These are phyloP conservation scores for Casaregolazyma suthepensis DNA, from an alignment of 1,139 yeast genomes.

Conservation along the genomic window DNA sequence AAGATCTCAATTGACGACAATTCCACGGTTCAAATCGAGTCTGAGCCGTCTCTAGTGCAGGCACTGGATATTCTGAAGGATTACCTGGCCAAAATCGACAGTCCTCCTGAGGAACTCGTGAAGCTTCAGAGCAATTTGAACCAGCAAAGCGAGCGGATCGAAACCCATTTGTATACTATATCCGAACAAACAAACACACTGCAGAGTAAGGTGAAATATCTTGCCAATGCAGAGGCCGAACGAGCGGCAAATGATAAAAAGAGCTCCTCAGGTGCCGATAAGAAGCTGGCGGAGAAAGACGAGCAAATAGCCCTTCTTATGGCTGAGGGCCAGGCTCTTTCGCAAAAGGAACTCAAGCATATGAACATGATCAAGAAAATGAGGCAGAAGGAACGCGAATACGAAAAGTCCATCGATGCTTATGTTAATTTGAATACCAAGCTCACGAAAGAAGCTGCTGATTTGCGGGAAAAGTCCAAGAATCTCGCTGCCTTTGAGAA, in stretches of 20 bases:
- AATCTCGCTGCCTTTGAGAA: slow-evolving; percentile 18
- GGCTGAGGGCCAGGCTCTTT: slow-evolving; percentile 74
- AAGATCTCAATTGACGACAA: neutral
- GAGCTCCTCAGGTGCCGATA: slow-evolving; percentile 21
- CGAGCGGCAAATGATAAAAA: slow-evolving; percentile 20
- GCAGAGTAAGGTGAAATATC: slow-evolving; percentile 25
- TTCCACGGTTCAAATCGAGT: neutral
- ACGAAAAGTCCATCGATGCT: slow-evolving; percentile 22
- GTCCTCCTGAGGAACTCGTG: neutral
- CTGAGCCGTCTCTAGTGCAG: neutral
- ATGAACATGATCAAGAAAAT: slow-evolving; percentile 63
- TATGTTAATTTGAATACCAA: slow-evolving; percentile 19
- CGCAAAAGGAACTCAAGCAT: slow-evolving; percentile 66
- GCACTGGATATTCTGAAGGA: neutral
- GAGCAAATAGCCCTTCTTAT: slow-evolving; percentile 51
- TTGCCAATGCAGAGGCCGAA: slow-evolving; percentile 26
- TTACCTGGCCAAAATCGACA: neutral
- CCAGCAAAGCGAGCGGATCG: neutral
- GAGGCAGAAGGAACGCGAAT: slow-evolving; percentile 42
- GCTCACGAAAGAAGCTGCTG: slow-evolving; percentile 19
- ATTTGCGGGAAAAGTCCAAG: slow-evolving; percentile 15
- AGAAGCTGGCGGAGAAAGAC: slow-evolving; percentile 43
- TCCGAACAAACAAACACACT: slow-evolving; percentile 21
- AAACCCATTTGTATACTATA: slow-evolving; percentile 12
- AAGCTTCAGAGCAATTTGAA: neutral